These are phyloP conservation scores for Phyllosticta paracitricarpa DNA, from an alignment of 2,329 filamentous ascomycete genomes.

Conservation along the genomic window DNA sequence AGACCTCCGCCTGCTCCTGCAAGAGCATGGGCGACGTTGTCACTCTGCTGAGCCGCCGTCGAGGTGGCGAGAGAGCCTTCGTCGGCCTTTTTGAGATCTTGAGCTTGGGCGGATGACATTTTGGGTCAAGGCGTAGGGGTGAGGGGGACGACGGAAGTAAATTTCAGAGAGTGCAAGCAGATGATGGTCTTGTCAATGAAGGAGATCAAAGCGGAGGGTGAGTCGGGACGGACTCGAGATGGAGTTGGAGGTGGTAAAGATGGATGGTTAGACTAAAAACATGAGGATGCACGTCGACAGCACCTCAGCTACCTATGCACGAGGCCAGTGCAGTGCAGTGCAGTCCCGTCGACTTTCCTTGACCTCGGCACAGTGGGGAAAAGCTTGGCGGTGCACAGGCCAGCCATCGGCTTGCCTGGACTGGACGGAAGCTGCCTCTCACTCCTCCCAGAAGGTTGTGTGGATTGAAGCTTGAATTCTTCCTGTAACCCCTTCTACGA, in stretches of 20 bases:
- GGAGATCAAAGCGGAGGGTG: background rate
- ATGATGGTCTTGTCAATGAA: background rate
- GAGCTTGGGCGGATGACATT: slow-evolving; percentile 9
- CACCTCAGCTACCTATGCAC: background rate
- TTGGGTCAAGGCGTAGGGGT: background rate
- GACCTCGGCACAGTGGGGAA: background rate
- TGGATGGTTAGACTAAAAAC: background rate
- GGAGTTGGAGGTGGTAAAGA: background rate
- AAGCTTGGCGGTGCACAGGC: slow-evolving; percentile 22
- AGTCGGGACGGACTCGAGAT: background rate
- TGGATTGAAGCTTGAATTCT: too few species aligned
- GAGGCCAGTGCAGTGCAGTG: too few species aligned
- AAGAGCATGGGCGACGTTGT: slow-evolving; percentile 93
- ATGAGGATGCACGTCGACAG: background rate
- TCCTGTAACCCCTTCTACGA: too few species aligned
- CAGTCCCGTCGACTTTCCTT: background rate
- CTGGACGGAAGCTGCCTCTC: slow-evolving; percentile 14
- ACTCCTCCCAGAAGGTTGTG: too few species aligned
- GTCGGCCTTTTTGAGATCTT: slow-evolving; percentile 8
- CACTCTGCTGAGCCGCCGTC: slow-evolving; percentile 68
- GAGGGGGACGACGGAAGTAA: background rate
- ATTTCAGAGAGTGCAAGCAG: background rate
- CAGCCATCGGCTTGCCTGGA: slow-evolving; percentile 12
- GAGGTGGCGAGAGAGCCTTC: slow-evolving; percentile 37
- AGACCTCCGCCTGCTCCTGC: slow-evolving; percentile 89